Evolutionary conservation across 805 yeast species (phyloP).

Genomic region (Kodamaea neixiangensis): DNA sequence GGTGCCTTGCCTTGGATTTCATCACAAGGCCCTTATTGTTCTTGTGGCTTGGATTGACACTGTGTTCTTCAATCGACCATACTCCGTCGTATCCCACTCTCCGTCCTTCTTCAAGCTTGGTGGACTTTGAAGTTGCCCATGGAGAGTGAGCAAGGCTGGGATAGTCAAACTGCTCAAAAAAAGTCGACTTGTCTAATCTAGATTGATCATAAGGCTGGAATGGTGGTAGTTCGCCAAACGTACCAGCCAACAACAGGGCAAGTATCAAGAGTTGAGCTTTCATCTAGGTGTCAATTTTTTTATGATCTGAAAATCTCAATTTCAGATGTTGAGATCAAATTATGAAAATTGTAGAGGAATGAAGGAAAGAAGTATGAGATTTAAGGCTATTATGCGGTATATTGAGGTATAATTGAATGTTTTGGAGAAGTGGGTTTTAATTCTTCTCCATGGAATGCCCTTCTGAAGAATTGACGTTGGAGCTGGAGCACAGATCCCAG

Average conservation of each 20-base stretch:
- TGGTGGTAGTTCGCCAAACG: background rate
- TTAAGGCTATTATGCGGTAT: too few species aligned
- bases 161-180: slow-evolving; percentile 64
- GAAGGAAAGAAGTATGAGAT: background rate
- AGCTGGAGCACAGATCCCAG: too few species aligned
- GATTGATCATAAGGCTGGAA: slow-evolving; percentile 5
- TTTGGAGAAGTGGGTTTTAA: too few species aligned
- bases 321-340: background rate
- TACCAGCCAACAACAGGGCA: background rate
- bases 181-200: slow-evolving; percentile 38
- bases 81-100: slow-evolving; percentile 65
- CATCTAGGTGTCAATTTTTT: background rate
- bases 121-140: slow-evolving; percentile 57
- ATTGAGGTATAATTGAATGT: too few species aligned
- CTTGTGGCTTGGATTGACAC: slow-evolving; percentile 54
- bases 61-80: slow-evolving; percentile 70
- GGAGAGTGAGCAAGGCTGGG: slow-evolving; percentile 25
- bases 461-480: too few species aligned
- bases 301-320: background rate
- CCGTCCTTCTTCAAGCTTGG: slow-evolving; percentile 34
- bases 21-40: slow-evolving; percentile 78
- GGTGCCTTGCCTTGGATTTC: slow-evolving; percentile 74
- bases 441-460: too few species aligned
- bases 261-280: slow-evolving; percentile 3
- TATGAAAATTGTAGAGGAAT: background rate